Conservation (phyloP, 352 stramenopile species). For the Phytophthora meadii region DNA sequence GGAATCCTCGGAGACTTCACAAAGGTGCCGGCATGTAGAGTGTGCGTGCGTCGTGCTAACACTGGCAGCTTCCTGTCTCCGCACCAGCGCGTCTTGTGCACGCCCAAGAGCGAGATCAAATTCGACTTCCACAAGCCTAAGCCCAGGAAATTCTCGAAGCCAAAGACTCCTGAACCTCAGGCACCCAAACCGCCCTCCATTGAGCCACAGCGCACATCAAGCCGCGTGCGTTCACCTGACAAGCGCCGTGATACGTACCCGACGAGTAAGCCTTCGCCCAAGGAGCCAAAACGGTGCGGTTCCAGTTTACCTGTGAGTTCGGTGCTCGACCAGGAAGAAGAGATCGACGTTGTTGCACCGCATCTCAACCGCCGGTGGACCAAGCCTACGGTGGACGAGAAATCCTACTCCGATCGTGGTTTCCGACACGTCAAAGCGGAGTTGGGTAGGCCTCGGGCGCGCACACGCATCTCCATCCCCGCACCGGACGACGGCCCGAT, state of each 20-base stretch:
- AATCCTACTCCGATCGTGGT: slow-evolving; percentile 19
- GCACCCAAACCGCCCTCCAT: background rate
- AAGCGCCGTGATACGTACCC: slow-evolving; percentile 19
- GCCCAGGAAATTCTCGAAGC: slow-evolving; percentile 13
- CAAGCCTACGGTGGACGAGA: slow-evolving; percentile 13
- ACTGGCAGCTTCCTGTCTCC: slow-evolving; percentile 33
- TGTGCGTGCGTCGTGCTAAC: slow-evolving; percentile 50
- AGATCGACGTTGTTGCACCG: slow-evolving; percentile 8
- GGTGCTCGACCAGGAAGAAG: slow-evolving; percentile 13
- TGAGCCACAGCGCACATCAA: background rate
- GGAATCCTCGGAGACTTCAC: slow-evolving; percentile 56
- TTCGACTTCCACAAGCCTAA: slow-evolving; percentile 30
- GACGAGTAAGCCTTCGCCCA: background rate
- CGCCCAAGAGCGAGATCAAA: slow-evolving; percentile 15
- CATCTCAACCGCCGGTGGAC: slow-evolving; percentile 15
- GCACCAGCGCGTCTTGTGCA: slow-evolving; percentile 29
- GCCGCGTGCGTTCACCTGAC: slow-evolving; percentile 1
- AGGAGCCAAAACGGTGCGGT: background rate
- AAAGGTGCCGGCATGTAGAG: slow-evolving; percentile 49
- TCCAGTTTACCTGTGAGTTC: slow-evolving; percentile 24
- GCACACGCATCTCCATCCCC: slow-evolving; percentile 24
- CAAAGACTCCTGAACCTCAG: slow-evolving; percentile 2
- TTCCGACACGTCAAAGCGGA: slow-evolving; percentile 2
- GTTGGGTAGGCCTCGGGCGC: slow-evolving; percentile 13
- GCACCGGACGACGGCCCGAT: slow-evolving; percentile 3